Evolutionary conservation across 768 basidiomycete species (phyloP), one percentile per base, ranked within the genome.

Genomic region (Leccinum aurantiacum): DNA sequence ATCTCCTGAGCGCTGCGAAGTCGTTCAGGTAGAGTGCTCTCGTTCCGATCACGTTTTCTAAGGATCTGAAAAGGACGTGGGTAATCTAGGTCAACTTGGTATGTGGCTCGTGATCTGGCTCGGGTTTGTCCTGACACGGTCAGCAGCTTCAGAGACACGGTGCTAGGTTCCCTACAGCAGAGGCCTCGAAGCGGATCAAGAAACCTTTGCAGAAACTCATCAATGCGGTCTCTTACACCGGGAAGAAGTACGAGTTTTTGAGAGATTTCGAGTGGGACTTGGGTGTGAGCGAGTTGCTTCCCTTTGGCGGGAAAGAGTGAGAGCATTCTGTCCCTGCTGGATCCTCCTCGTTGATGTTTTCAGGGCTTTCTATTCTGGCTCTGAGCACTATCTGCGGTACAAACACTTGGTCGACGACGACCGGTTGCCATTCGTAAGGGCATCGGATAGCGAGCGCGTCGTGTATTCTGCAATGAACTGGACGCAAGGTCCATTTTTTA

Each of bases 91-190:
- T 72, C 10, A 67, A 75, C 57, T 56, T 74, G 62, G 72, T 74
- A 58, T n/a, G 74, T 59, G 11, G 19, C 14, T 4, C n/a, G 31
- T 25, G 13, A 3, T 6, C 5, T 17, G n/a, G 17, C 10, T n/a
- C 19, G n/a, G 22, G n/a, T 17, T 38, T 37, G n/a, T 57, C 22
- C 10, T 60, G 37, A 72, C 57, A 6, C 19, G 11, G 24, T 31
- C 9, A 35, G 15, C 29, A 93, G 91, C 76, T 95, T 9, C 88
- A 93, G 73, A 79, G 92, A 11, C 92, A 95, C 67, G 91, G 91
- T 3, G 84, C 90, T 1, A 84, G 92, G 33, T 93, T 80, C 65
- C 92, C 92, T 0, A 93, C 91, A 0, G 63, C 68, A 0, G 77
- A 78, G 2, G 79, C 82, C 11, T 69, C 78, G 1, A 63, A 66